Evolutionary conservation across 352 stramenopile genomes (phyloP), one percentile per base, ranked within the genome.

Genomic region (Phytopythium boreale): DNA sequence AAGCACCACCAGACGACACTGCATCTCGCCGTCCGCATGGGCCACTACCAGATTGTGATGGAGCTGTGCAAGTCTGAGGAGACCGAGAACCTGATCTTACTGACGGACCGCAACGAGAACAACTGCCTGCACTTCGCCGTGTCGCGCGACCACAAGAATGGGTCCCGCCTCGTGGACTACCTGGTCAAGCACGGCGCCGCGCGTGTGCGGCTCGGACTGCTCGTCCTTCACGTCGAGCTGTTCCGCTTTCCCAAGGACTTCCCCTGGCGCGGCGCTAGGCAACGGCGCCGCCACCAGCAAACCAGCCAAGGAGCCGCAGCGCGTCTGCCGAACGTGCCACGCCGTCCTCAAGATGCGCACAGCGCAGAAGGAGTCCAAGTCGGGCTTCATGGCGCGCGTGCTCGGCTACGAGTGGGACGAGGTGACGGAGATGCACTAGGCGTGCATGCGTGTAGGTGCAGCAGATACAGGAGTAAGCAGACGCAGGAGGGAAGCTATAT

Each of bases 361-460:
- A 26, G 82, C 81, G 58, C 84, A 92, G 69, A 93, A 93, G 53
- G 84, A 95, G 69, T 87, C 78, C 64, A 95, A 92, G 74, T 89
- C 77, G 27, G 84, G 84, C 60, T 93, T 93, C 64, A 90, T 95
- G 69, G 84, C 83, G 50, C 80, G 82, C 44, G 83, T 92, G 60
- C 76, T 93, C 27, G 84, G 84, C 52, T 92, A 93, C 74, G 87
- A 95, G 66, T 95, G 87, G 84, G 87, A 95, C 59, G 84, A 95
- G 70, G 75, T 93, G 50, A 83, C 80, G 56, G 66, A 68, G 37
- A 60, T 60, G 55, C 55, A 60, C 55, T 60, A 50, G 34, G 27
- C 51, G 51, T n/a, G n/a, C n/a, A n/a, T n/a, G n/a, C n/a, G n/a
- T n/a, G n/a, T n/a, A n/a, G n/a, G n/a, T n/a, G n/a, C n/a, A n/a